These are phyloP conservation scores for Entomortierella lignicola DNA, from an alignment of 192 early-diverging fungal genomes.

Conservation along the genomic window DNA sequence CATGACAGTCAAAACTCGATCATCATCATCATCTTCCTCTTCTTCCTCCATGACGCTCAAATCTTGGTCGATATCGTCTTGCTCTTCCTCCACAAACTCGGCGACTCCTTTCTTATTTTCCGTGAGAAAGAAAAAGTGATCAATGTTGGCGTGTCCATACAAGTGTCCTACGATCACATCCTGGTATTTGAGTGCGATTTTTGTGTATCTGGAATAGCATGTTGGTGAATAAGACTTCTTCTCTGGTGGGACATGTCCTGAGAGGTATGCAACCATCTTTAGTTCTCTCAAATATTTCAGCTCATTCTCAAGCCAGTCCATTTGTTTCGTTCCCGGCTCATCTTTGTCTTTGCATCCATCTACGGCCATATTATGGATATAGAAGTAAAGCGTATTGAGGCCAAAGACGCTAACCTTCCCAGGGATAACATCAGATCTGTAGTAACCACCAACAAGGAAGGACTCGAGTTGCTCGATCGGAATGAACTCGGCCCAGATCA, in stretches of 20 bases:
- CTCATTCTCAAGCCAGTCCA: slow-evolving; percentile 64
- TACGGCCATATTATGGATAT: slow-evolving; percentile 60
- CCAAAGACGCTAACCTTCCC: slow-evolving; percentile 63
- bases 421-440: slow-evolving; percentile 56
- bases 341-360: slow-evolving; percentile 62
- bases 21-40: slow-evolving; percentile 52
- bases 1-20: slow-evolving; percentile 7
- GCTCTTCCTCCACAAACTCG: not conserved
- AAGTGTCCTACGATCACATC: slow-evolving; percentile 62
- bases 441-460: slow-evolving; percentile 71
- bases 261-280: slow-evolving; percentile 54
- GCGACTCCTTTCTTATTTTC: slow-evolving; percentile 13
- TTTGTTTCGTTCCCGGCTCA: slow-evolving; percentile 62
- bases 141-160: slow-evolving; percentile 70
- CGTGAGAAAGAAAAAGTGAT: slow-evolving; percentile 65
- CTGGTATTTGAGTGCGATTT: slow-evolving; percentile 55
- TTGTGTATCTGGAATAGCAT: slow-evolving; percentile 62
- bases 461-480: slow-evolving; percentile 59
- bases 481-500: slow-evolving; percentile 66
- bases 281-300: slow-evolving; percentile 50
- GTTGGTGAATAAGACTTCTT: slow-evolving; percentile 60
- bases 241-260: slow-evolving; percentile 66
- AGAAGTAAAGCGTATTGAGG: slow-evolving; percentile 70
- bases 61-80: too few relatives aligned
- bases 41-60: too few relatives aligned